These are phyloP conservation scores for Hortaea werneckii DNA, from an alignment of 2,329 filamentous ascomycete species.

Conservation along the genomic window DNA sequence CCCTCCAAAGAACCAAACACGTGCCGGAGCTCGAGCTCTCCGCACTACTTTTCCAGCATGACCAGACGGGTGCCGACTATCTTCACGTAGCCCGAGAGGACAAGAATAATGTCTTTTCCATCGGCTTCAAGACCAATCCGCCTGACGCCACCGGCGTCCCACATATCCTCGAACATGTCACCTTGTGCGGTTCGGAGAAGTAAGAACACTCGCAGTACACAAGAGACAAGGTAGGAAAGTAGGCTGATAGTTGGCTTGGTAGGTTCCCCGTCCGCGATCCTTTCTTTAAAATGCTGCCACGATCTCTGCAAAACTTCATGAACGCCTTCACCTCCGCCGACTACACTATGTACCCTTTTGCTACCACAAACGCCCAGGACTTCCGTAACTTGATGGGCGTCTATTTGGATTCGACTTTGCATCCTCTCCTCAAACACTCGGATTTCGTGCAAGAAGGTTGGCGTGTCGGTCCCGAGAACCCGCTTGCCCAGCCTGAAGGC, in stretches of 20 bases:
- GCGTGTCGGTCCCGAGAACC: slow-evolving; percentile 90
- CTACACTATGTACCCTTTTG: slow-evolving; percentile 95
- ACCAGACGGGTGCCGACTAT: slow-evolving; percentile 93
- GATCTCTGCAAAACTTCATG: slow-evolving; percentile 99
- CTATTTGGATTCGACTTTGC: slow-evolving; percentile 87
- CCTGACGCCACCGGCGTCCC: slow-evolving; percentile 92
- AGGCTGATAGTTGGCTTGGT: slow-evolving; percentile 9
- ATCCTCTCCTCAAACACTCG: slow-evolving; percentile 77
- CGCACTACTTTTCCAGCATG: slow-evolving; percentile 79
- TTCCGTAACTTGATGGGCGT: slow-evolving; percentile 95
- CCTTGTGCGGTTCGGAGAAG: slow-evolving; percentile 89
- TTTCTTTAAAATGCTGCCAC: slow-evolving; percentile 99
- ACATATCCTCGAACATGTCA: slow-evolving; percentile 96
- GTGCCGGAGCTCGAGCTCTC: slow-evolving; percentile 90
- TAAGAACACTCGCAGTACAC: slow-evolving; percentile 31
- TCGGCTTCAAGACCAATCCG: slow-evolving; percentile 98
- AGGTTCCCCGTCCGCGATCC: slow-evolving; percentile 96
- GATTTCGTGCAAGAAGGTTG: slow-evolving; percentile 97
- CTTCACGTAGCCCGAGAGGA: slow-evolving; percentile 91
- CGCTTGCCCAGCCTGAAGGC: slow-evolving; percentile 35
- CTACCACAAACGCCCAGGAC: slow-evolving; percentile 89
- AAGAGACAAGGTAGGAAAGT: neutral
- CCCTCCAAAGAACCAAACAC: slow-evolving; percentile 76
- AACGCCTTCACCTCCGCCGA: slow-evolving; percentile 96
- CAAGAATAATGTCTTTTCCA: slow-evolving; percentile 98